These are phyloP conservation scores for Gossypium anomalum DNA, from an alignment of 345 rosid genomes.

Conservation along the genomic window DNA sequence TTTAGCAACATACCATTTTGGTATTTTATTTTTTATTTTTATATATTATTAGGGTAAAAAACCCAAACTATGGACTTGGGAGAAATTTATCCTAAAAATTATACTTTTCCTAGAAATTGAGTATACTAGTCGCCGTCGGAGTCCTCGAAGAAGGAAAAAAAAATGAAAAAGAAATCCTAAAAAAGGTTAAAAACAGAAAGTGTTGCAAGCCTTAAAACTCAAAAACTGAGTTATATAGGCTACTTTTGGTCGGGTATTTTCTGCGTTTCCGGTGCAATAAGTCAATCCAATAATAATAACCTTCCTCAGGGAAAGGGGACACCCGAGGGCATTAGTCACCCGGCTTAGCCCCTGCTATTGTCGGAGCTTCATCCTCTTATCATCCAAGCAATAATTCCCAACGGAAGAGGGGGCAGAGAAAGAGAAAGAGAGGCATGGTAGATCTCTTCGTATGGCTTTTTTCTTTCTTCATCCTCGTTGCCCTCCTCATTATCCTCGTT, in stretches of 20 bases:
- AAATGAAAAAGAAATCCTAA: background rate
- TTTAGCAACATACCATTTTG: too few relatives aligned
- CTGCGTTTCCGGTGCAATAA: background rate
- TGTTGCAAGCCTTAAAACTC: background rate
- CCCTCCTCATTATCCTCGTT: slow-evolving; percentile 64
- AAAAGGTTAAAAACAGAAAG: background rate
- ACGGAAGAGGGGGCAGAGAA: slow-evolving; percentile 20
- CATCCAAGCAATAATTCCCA: background rate
- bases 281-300: background rate
- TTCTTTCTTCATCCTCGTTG: slow-evolving; percentile 79
- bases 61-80: too few relatives aligned
- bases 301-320: background rate
- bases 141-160: background rate
- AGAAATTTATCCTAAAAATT: too few relatives aligned
- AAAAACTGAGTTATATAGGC: background rate
- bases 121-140: background rate
- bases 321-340: background rate
- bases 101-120: background rate
- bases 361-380: background rate
- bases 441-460: slow-evolving; percentile 75
- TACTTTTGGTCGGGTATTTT: background rate
- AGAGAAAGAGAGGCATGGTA: slow-evolving; percentile 50
- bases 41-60: too few relatives aligned
- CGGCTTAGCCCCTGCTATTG: background rate
- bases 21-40: too few relatives aligned